Conservation (phyloP, 345 rosid genomes). For the Populus deltoides region DNA sequence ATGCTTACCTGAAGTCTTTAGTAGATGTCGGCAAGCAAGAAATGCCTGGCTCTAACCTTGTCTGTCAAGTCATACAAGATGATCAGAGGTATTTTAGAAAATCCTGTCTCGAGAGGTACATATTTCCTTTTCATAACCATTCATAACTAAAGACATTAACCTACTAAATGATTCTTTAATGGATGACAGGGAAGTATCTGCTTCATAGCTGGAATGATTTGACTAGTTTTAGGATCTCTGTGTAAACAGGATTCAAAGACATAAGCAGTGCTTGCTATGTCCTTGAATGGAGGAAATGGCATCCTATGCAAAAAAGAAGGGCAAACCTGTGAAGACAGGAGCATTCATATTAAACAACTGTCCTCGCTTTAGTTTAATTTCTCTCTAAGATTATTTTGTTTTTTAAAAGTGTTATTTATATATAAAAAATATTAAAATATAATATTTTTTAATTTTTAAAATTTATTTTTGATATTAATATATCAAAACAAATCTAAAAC, state of each 20-base stretch:
- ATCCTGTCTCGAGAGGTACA: constrained; percentile 39
- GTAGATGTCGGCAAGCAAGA: constrained; percentile 15
- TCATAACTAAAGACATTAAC: neutral
- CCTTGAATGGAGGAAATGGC: constrained; percentile 35
- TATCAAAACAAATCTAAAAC: too few relatives aligned
- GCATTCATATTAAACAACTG: constrained; percentile 30
- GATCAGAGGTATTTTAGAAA: constrained; percentile 35
- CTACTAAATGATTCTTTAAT: neutral
- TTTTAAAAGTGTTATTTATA: too few relatives aligned
- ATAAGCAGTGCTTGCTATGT: constrained; percentile 26
- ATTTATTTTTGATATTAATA: too few relatives aligned
- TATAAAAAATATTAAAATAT: too few relatives aligned
- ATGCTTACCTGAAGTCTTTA: constrained; percentile 23
- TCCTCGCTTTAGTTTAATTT: neutral
- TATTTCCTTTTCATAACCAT: neutral
- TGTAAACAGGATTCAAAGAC: constrained; percentile 32
- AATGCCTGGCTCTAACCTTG: constrained; percentile 36
- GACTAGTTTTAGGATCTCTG: neutral
- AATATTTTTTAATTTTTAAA: too few relatives aligned
- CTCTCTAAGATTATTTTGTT: too few relatives aligned
- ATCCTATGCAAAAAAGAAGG: constrained; percentile 38
- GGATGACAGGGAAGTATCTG: neutral
- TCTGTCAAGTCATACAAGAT: constrained; percentile 51
- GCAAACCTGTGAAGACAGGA: constrained; percentile 28
- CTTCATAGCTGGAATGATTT: too few relatives aligned